Evolutionary conservation across 78 protist species (phyloP).

Genomic region (Polysphondylium violaceum): DNA sequence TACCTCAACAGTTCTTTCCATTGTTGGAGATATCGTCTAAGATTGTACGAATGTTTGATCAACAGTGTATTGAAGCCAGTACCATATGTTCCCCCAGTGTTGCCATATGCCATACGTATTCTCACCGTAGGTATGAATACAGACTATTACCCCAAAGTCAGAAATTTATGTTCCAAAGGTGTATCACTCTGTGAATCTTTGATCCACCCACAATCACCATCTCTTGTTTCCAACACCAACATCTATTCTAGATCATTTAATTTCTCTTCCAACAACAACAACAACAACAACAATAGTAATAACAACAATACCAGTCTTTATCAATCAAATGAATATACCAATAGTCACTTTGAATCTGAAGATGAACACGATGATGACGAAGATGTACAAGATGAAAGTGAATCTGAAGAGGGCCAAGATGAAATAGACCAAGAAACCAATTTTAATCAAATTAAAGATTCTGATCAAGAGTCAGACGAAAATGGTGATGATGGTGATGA

Average conservation of each 20-base stretch:
- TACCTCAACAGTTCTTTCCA: constrained; percentile 13
- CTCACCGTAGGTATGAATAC: constrained; percentile 25
- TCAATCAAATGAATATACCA: not conserved
- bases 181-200: constrained; percentile 40
- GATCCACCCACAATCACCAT: constrained; percentile 74
- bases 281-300: not conserved
- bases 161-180: constrained; percentile 30
- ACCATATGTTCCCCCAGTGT: constrained; percentile 27
- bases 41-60: constrained; percentile 24
- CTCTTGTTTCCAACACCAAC: not conserved
- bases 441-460: not conserved
- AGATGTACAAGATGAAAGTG: not conserved
- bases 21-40: constrained; percentile 23
- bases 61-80: constrained; percentile 37
- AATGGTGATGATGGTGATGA: not conserved
- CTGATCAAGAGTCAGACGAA: not conserved
- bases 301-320: not conserved
- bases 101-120: constrained; percentile 56
- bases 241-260: not conserved
- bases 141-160: constrained; percentile 28
- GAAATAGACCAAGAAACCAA: too few relatives aligned
- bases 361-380: not conserved
- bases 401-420: not conserved
- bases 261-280: not conserved
- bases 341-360: not conserved